Conservation (phyloP, 2,329 filamentous ascomycete species). For the Botrytis squamosa region DNA sequence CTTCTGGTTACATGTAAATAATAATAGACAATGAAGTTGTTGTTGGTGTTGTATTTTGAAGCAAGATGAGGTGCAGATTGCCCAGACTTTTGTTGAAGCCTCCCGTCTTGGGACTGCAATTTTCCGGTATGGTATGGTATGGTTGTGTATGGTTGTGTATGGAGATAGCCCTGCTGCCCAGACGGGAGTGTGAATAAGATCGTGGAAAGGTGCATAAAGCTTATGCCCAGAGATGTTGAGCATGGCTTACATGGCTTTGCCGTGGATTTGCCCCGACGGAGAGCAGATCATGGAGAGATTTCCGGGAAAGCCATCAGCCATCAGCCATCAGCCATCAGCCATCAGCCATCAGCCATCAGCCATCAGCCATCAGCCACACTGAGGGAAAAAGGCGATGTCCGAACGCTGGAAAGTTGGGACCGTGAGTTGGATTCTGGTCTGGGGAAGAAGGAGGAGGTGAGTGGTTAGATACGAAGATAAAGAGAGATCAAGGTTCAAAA, state of each 20-base stretch:
- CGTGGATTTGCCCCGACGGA: background rate
- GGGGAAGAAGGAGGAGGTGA: background rate
- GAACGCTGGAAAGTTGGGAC: background rate
- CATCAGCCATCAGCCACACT: background rate
- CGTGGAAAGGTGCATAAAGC: background rate
- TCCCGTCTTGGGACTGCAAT: background rate
- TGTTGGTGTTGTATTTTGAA: background rate
- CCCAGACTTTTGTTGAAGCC: background rate
- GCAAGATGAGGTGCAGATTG: constrained; percentile 5
- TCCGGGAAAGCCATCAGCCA: background rate
- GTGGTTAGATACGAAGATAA: constrained; percentile 11
- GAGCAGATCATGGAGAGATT: background rate
- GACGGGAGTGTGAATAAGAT: background rate
- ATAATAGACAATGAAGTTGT: background rate
- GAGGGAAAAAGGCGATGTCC: constrained; percentile 9
- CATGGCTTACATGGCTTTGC: background rate
- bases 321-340: background rate
- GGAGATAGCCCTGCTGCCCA: background rate
- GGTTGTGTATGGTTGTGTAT: background rate
- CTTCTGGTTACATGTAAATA: background rate
- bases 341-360: background rate
- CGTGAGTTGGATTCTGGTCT: background rate
- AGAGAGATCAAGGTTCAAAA: background rate
- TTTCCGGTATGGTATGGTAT: background rate
- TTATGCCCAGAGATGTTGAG: background rate